Percentiles rank a stretch among this genome's conserved stretches.
These are phyloP conservation scores for Sporodiniella umbellata DNA, from an alignment of 371 early-diverging fungal species.

Conservation along the genomic window DNA sequence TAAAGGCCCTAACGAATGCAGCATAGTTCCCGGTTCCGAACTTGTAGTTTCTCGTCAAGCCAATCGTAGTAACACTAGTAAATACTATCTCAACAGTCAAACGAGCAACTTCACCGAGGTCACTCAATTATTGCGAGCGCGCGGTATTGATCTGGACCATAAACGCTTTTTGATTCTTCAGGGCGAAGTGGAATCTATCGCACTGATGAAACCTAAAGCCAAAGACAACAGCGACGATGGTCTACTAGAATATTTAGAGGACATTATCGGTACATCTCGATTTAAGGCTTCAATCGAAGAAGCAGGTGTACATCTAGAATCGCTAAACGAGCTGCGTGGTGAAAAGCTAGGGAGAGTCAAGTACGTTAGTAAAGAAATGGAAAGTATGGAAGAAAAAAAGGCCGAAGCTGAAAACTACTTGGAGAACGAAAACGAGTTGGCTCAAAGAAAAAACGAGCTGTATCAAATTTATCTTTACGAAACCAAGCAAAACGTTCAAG, in stretches of 20 bases:
- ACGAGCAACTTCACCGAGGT: conserved; percentile 81
- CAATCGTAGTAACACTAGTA: conserved; percentile 67
- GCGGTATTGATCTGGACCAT: conserved; percentile 98
- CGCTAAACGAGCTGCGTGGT: conserved; percentile 71
- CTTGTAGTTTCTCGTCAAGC: conserved; percentile 84
- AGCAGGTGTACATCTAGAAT: conserved; percentile 64
- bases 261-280: conserved; percentile 97
- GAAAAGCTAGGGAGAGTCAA: conserved; percentile 85
- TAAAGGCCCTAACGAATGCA: conserved; percentile 59
- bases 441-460: conserved; percentile 68
- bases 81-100: conserved; percentile 79
- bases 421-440: conserved; percentile 76
- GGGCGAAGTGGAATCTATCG: conserved; percentile 99
- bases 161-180: conserved; percentile 99
- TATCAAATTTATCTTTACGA: conserved; percentile 69
- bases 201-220: conserved; percentile 98
- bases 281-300: conserved; percentile 91
- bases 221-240: conserved; percentile 93
- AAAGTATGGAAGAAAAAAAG: conserved; percentile 75
- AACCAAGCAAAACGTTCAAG: conserved; percentile 39
- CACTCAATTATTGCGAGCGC: conserved; percentile 75
- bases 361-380: conserved; percentile 81
- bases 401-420: conserved; percentile 81
- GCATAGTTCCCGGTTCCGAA: conserved; percentile 65
- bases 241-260: conserved; percentile 98